Evolutionary conservation across 78 protist species (phyloP).

Genomic region (Guillardia theta): DNA sequence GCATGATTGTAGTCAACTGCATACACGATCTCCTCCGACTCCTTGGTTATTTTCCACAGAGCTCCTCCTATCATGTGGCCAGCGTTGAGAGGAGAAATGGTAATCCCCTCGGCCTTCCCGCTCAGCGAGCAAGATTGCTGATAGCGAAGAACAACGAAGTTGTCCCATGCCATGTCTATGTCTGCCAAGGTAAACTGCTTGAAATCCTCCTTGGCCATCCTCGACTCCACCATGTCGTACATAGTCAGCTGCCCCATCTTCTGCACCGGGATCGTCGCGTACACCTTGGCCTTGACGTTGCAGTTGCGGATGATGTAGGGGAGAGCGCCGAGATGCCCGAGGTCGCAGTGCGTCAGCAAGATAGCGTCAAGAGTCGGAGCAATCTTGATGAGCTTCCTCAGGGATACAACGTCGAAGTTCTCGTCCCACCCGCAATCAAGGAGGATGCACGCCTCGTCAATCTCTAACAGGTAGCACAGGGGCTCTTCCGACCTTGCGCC

Average conservation of each 20-base stretch:
- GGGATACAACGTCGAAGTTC: slow-evolving; percentile 48
- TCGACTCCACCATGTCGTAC: background rate
- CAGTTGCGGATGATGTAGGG: slow-evolving; percentile 70
- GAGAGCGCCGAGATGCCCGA: slow-evolving; percentile 86
- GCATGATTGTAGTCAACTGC: slow-evolving; percentile 84
- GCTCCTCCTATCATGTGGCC: slow-evolving; percentile 89
- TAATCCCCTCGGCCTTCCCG: background rate
- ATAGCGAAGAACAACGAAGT: background rate
- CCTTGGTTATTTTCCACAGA: slow-evolving; percentile 85
- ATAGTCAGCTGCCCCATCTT: slow-evolving; percentile 86
- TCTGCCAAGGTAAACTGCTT: slow-evolving; percentile 50
- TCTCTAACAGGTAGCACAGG: slow-evolving; percentile 50
- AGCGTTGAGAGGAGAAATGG: slow-evolving; percentile 55
- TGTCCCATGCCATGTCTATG: slow-evolving; percentile 48
- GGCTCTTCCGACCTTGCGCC: background rate
- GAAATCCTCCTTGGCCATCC: background rate
- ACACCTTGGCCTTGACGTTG: slow-evolving; percentile 67
- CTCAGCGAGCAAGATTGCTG: background rate
- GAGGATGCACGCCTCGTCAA: slow-evolving; percentile 84
- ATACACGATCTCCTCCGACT: slow-evolving; percentile 83
- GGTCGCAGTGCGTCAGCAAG: slow-evolving; percentile 80
- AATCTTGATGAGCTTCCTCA: slow-evolving; percentile 55
- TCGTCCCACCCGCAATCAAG: slow-evolving; percentile 93
- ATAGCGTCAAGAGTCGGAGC: background rate
- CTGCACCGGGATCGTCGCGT: slow-evolving; percentile 84